Base-by-base conservation (phyloP, 768 basidiomycete genomes). In the Udeniomyces megalosporus region DNA sequence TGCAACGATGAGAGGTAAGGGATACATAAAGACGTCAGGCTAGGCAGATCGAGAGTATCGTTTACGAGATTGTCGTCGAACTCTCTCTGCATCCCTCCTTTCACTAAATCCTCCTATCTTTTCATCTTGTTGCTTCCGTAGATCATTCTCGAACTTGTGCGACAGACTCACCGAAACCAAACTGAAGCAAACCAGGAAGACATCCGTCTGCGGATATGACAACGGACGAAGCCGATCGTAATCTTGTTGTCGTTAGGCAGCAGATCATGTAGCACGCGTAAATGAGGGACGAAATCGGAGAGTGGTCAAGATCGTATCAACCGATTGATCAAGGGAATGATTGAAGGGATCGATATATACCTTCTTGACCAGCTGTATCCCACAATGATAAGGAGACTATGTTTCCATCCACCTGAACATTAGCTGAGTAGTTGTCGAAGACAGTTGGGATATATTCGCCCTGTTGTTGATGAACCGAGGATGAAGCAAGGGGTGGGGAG, bases 131-230 rank as follows among this genome's bases (percentile, higher is more conserved):
- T n/a, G n/a, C n/a, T n/a, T n/a, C n/a, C n/a, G n/a, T n/a, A n/a
- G n/a, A n/a, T n/a, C n/a, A n/a, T n/a, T n/a, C n/a, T n/a, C n/a
- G n/a, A n/a, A n/a, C n/a, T 12, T 15, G 35, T 38, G 17, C 2
- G 15, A 46, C n/a, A 22, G 11, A 44, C 46, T 35, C 14, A 62
- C 61, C 53, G 63, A 65, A 45, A 65, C 63, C 44, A 65, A 52
- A 22, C 63, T 65, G 80, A 97, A 99, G 77, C 95, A 99, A 68
- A 97, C 92, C 61, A 99, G 80, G 80, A 99, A 97, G 60, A 97
- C 93, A 71, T 97, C 93, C 64, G 93, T 99, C 77, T 99, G 93
- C 35, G 93, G 93, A 80, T 99, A 99, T 72, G 91, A 95, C 77
- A 99, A 78, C 71, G 93, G 55, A 17, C 32, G 51, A 3, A 55